These are phyloP conservation scores for Cryptosporidium ubiquitum DNA, from an alignment of 169 alveolate genomes.

Conservation along the genomic window DNA sequence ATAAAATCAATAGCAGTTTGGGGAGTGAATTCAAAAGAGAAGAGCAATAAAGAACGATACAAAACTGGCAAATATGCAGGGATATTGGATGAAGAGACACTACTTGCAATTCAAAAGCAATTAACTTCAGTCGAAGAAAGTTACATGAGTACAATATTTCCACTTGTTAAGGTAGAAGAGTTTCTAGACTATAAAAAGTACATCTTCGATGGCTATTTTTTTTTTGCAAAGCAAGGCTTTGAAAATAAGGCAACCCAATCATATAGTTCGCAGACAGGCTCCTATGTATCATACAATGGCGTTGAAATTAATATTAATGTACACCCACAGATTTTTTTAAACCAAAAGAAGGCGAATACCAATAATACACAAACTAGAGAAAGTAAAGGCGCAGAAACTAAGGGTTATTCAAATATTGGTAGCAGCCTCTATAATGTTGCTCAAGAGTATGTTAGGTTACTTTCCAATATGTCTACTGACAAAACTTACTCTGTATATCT, in stretches of 20 bases:
- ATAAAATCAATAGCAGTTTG: conserved; percentile 20
- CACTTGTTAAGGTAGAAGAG: conserved; percentile 16
- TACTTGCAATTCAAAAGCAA: conserved; percentile 8
- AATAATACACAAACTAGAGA: conserved; percentile 7
- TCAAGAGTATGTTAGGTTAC: conserved; percentile 48
- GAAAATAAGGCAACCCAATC: conserved; percentile 69
- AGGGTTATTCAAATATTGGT: background rate
- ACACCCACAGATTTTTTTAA: conserved; percentile 44
- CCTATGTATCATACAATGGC: conserved; percentile 63
- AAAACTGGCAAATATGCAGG: conserved; percentile 11
- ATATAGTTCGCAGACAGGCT: conserved; percentile 60
- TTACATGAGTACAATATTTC: conserved; percentile 24
- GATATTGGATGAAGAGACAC: conserved; percentile 34
- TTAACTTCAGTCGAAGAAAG: conserved; percentile 17
- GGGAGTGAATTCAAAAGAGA: background rate
- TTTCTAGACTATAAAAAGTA: conserved; percentile 53
- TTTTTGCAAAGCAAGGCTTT: conserved; percentile 63
- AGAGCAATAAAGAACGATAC: background rate
- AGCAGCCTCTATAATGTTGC: conserved; percentile 28
- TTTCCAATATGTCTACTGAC: conserved; percentile 15
- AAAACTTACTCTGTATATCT: conserved; percentile 18
- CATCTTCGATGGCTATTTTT: conserved; percentile 33
- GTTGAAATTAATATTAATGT: conserved; percentile 54
- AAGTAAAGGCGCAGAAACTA: conserved; percentile 14
- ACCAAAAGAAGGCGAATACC: conserved; percentile 43